Evolutionary conservation across 2,329 filamentous ascomycete genomes (phyloP).

Genomic region (Botrytis fabae): DNA sequence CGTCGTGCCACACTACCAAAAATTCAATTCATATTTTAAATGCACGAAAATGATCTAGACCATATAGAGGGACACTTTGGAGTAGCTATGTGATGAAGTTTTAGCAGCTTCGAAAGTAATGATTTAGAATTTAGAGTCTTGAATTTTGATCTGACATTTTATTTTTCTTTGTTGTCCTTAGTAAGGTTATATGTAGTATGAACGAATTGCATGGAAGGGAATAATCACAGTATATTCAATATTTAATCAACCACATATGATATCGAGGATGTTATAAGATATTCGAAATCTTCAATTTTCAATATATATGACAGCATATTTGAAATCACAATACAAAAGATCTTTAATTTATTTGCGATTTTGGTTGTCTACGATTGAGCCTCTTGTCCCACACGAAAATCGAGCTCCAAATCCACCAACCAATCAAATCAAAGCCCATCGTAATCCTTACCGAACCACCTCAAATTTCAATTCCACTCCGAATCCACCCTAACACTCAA

Average conservation of each 20-base stretch:
- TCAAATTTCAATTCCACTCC: conserved; percentile 22
- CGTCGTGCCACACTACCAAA: background rate
- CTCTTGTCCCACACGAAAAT: conserved; percentile 13
- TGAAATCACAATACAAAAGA: background rate
- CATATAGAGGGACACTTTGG: background rate
- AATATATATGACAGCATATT: background rate
- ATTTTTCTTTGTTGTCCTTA: background rate
- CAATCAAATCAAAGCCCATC: conserved; percentile 23
- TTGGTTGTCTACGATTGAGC: background rate
- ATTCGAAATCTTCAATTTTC: background rate
- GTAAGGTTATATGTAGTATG: background rate
- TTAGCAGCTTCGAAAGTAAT: background rate
- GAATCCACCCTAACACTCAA: conserved; percentile 24
- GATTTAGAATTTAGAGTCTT: background rate
- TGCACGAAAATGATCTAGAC: background rate
- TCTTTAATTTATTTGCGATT: background rate
- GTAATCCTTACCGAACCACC: conserved; percentile 23
- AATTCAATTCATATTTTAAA: background rate
- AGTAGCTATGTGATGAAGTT: background rate
- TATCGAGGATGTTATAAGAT: background rate
- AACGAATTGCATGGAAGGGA: background rate
- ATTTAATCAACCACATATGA: background rate
- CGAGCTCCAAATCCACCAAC: conserved; percentile 14
- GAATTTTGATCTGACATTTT: background rate
- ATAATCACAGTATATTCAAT: background rate